Percentiles rank a stretch among this genome's conserved stretches.
Evolutionary conservation across 805 yeast species (phyloP).

Genomic region (Nakazawaea ernobii): DNA sequence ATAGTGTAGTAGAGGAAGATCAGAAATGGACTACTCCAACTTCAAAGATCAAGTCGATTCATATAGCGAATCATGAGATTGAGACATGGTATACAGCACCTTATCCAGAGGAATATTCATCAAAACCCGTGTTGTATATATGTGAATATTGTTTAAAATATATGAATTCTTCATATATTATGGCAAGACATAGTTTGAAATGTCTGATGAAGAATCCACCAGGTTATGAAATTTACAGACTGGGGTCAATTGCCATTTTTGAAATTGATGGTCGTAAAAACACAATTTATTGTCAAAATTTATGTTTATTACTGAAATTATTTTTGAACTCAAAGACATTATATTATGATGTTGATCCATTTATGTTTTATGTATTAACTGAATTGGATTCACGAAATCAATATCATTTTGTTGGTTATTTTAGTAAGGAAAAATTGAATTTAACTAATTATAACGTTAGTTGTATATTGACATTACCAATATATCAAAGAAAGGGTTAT

Average conservation of each 20-base stretch:
- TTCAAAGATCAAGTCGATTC: slow-evolving; percentile 54
- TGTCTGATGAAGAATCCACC: slow-evolving; percentile 77
- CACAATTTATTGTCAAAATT: slow-evolving; percentile 77
- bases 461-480: slow-evolving; percentile 87
- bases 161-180: slow-evolving; percentile 61
- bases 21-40: slow-evolving; percentile 20
- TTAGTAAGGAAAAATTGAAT: slow-evolving; percentile 80
- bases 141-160: slow-evolving; percentile 86
- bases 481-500: slow-evolving; percentile 81
- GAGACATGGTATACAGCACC: slow-evolving; percentile 94
- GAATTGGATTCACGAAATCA: slow-evolving; percentile 46
- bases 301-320: slow-evolving; percentile 84
- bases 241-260: slow-evolving; percentile 64
- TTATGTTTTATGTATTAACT: slow-evolving; percentile 79
- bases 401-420: slow-evolving; percentile 88
- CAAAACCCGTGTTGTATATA: slow-evolving; percentile 55
- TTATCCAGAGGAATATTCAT: slow-evolving; percentile 80
- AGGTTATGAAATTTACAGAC: slow-evolving; percentile 85
- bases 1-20: slow-evolving; percentile 19
- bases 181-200: slow-evolving; percentile 67
- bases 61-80: slow-evolving; percentile 67
- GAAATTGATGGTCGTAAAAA: slow-evolving; percentile 90
- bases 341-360: slow-evolving; percentile 94
- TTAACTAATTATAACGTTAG: slow-evolving; percentile 77
- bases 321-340: slow-evolving; percentile 88